Evolutionary conservation across 2,329 filamentous ascomycete genomes (phyloP).

Genomic region (Corynespora cassiicola): DNA sequence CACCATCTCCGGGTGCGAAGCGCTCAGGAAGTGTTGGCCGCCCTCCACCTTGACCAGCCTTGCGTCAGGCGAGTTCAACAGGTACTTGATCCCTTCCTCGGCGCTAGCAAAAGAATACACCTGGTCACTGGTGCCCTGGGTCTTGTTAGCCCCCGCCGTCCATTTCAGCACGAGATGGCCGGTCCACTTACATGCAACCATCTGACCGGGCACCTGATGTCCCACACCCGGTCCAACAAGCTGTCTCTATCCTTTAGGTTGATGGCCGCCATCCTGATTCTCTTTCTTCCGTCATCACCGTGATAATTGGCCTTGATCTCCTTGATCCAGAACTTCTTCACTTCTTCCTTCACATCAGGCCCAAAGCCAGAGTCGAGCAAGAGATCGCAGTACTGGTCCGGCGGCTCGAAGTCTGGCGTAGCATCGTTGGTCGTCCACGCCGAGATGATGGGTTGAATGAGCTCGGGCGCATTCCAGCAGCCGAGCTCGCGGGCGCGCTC

Average conservation of each 20-base stretch:
- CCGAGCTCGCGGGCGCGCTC: constrained; percentile 50
- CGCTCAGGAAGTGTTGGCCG: constrained; percentile 59
- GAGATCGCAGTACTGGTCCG: constrained; percentile 52
- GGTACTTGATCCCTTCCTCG: constrained; percentile 56
- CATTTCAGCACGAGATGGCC: no score
- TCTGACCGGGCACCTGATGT: constrained; percentile 58
- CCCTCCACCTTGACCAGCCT: constrained; percentile 52
- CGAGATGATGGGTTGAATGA: constrained; percentile 44
- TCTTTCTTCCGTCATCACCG: constrained; percentile 57
- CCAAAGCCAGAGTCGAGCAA: constrained; percentile 57
- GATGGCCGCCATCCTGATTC: constrained; percentile 57
- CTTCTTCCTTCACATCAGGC: constrained; percentile 43
- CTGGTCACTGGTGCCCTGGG: constrained; percentile 49
- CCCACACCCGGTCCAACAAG: constrained; percentile 52
- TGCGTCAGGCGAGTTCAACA: constrained; percentile 52
- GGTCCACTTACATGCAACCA: constrained; percentile 57
- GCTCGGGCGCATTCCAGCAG: constrained; percentile 55
- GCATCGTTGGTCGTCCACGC: constrained; percentile 47
- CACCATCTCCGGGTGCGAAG: constrained; percentile 55
- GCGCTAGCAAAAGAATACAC: constrained; percentile 53
- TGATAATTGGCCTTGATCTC: constrained; percentile 54
- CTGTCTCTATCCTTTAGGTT: constrained; percentile 58
- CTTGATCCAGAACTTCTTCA: constrained; percentile 52
- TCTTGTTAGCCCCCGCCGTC: no score
- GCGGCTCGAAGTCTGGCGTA: constrained; percentile 52